These are phyloP conservation scores for Aspergillus unguis DNA, from an alignment of 2,329 filamentous ascomycete genomes.

Conservation along the genomic window DNA sequence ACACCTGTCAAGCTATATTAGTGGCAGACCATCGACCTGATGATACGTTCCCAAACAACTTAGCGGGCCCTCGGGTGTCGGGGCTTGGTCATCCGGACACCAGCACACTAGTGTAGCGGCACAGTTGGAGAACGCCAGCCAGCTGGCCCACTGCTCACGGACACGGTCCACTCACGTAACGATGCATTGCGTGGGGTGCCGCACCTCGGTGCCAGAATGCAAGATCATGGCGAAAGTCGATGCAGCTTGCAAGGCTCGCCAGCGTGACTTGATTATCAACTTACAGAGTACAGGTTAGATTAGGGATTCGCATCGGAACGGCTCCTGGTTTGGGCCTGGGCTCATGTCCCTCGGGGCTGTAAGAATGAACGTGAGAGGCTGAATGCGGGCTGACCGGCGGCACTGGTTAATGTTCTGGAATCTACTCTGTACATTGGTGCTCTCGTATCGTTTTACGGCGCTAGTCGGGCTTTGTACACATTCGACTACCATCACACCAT, in stretches of 20 bases:
- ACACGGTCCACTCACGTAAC: neutral
- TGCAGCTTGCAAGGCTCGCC: too few relatives aligned
- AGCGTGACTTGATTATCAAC: too few relatives aligned
- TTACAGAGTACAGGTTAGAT: neutral
- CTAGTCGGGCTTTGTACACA: slow-evolving; percentile 3
- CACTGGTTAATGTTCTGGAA: slow-evolving; percentile 3
- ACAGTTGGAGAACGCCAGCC: neutral
- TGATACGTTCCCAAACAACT: slow-evolving; percentile 3
- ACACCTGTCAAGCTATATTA: neutral
- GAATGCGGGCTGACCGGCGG: neutral
- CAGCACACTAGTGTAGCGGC: neutral
- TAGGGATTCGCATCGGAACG: neutral
- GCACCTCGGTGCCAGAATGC: neutral
- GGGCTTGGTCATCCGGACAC: slow-evolving; percentile 9
- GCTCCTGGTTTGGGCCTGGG: neutral
- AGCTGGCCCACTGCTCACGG: neutral
- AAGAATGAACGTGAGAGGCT: neutral
- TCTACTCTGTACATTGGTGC: neutral
- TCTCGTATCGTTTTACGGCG: neutral
- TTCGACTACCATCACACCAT: slow-evolving; percentile 2
- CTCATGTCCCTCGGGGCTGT: too few relatives aligned
- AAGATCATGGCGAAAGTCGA: neutral
- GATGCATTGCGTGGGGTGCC: neutral
- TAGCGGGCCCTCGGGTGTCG: slow-evolving; percentile 8
- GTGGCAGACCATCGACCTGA: slow-evolving; percentile 3